Evolutionary conservation across 352 stramenopile genomes (phyloP), one percentile per base, ranked within the genome.

Genomic region (Pythium dissotocum): DNA sequence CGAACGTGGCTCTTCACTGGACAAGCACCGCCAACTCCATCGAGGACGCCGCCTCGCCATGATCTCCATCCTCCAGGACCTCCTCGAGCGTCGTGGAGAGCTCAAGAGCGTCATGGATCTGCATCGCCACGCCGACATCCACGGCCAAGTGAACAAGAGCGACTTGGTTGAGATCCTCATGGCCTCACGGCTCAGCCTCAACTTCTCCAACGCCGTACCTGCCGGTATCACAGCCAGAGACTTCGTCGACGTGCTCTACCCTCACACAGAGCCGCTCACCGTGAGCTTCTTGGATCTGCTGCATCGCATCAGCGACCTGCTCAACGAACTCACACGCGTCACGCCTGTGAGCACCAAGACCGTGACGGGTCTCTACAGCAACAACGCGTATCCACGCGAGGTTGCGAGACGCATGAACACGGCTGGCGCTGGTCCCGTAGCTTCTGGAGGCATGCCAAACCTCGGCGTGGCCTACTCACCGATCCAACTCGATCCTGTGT

Each of bases 71-170:
- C 68, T 93, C 6, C 80, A 93, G 30, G 84, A 91, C 68, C 61
- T 93, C 26, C 72, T 93, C 0, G 85, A 93, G 52, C 78, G 80
- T 32, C 85, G 85, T 8, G 76, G 80, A 21, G 83, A 91, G 21
- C 71, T 93, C 18, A 93, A 93, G 64, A 89, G 73, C 38, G 82
- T 84, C 4, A 76, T 93, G 32, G 84, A 91, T 48, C 63, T 92
- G 30, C 79, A 91, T 48, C 82, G 77, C 4, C 68, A 78, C 28
- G 72, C 82, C 9, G 82, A 89, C 63, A 73, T 78, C 52, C 80
- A 87, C 16, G 82, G 84, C 13, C 80, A 89, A 56, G 81, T 93
- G 6, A 81, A 67, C 24, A 85, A 78, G 56, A 38, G 77, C 9
- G 83, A 91, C 21, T 66, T 93, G 0, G 76, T 75, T 0, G 85